These are phyloP conservation scores for Euphorbia tirucalli DNA, from an alignment of 345 rosid species.

Conservation along the genomic window DNA sequence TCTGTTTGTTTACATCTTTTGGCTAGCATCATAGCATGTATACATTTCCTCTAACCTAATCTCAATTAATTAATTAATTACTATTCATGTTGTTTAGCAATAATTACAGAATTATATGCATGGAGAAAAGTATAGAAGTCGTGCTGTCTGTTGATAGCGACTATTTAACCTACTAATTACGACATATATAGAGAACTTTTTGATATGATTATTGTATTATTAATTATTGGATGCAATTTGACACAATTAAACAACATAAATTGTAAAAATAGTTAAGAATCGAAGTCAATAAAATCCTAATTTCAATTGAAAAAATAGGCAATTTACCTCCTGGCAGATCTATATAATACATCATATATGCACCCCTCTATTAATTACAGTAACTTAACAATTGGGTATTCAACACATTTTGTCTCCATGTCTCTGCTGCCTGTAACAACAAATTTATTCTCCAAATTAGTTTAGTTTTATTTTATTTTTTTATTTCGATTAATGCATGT, in stretches of 20 bases:
- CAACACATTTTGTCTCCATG: neutral
- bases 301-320: neutral
- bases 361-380: neutral
- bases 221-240: neutral
- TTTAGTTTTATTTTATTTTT: no score
- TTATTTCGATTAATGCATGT: no score
- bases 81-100: neutral
- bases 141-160: neutral
- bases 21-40: no score
- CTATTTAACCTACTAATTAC: neutral
- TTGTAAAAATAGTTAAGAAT: neutral
- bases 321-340: slow-evolving; percentile 8
- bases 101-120: neutral
- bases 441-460: neutral
- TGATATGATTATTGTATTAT: neutral
- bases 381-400: no score
- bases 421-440: slow-evolving; percentile 3
- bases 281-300: neutral
- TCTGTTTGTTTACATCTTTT: no score
- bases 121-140: neutral
- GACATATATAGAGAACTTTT: neutral
- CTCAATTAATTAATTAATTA: neutral
- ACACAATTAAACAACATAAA: neutral
- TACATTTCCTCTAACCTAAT: no score
- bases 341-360: no score